Percentiles rank a stretch among this genome's conserved stretches.
Conservation (phyloP, 2,329 filamentous ascomycete genomes). For the Beauveria caledonica region DNA sequence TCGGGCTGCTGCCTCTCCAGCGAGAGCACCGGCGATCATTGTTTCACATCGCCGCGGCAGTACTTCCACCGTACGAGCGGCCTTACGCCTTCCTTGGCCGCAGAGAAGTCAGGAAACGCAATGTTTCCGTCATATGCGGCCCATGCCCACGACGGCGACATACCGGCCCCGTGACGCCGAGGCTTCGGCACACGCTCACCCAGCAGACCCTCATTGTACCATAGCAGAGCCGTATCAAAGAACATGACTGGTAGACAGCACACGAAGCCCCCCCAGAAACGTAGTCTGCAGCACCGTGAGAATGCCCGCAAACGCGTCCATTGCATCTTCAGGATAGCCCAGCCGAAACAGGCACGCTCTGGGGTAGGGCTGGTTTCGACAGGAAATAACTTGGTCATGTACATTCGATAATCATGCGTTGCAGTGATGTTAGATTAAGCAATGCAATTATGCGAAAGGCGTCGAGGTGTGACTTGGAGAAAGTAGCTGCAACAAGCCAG, state of each 20-base stretch:
- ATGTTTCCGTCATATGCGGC: constrained; percentile 2
- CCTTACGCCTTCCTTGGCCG: constrained; percentile 4
- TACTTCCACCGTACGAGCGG: constrained; percentile 10
- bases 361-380: neutral
- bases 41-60: neutral
- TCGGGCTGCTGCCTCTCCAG: constrained; percentile 7
- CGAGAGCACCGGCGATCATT: neutral
- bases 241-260: constrained; percentile 12
- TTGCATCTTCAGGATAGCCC: constrained; percentile 7
- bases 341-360: constrained; percentile 4
- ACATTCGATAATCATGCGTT: neutral
- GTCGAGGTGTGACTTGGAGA: no score
- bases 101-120: constrained; percentile 5
- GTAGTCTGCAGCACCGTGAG: constrained; percentile 8
- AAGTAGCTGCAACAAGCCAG: no score
- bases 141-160: neutral
- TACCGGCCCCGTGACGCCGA: neutral
- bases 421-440: neutral
- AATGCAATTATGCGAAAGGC: neutral
- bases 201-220: constrained; percentile 8
- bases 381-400: neutral
- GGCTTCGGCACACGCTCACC: neutral
- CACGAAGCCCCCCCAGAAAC: constrained; percentile 9
- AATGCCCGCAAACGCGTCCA: constrained; percentile 11
- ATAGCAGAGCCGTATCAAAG: constrained; percentile 11